A percentile compares a stretch with the other conserved stretches of the same genome.
These are phyloP conservation scores for Claviceps pusilla DNA, from an alignment of 2,329 filamentous ascomycete genomes.

Conservation along the genomic window DNA sequence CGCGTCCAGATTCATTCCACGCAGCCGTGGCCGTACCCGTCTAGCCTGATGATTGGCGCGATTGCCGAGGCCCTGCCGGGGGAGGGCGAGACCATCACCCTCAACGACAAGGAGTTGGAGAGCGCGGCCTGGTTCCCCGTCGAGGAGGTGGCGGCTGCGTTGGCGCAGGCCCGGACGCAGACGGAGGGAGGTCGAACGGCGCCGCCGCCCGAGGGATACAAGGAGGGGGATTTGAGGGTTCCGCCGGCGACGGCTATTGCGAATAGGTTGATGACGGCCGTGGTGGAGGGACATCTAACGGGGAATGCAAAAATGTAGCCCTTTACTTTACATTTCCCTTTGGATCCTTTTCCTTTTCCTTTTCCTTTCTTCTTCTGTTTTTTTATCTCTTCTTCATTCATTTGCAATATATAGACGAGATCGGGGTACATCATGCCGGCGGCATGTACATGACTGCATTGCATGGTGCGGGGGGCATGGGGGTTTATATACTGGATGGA, in stretches of 20 bases:
- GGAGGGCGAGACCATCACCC: slow-evolving; percentile 59
- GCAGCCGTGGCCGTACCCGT: slow-evolving; percentile 78
- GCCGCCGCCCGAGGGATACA: slow-evolving; percentile 48
- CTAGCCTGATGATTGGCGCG: slow-evolving; percentile 73
- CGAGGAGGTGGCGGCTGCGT: slow-evolving; percentile 63
- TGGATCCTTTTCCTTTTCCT: not conserved
- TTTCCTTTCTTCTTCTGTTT: no score
- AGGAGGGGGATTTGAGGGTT: slow-evolving; percentile 62
- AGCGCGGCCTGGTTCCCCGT: slow-evolving; percentile 76
- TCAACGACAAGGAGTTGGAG: slow-evolving; percentile 86
- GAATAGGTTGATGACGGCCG: slow-evolving; percentile 69
- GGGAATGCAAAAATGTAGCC: slow-evolving; percentile 32
- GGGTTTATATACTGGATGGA: no score
- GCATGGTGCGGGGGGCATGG: no score
- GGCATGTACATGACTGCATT: not conserved
- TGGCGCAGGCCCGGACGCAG: slow-evolving; percentile 44
- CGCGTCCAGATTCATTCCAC: slow-evolving; percentile 69
- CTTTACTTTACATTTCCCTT: not conserved
- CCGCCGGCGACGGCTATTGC: slow-evolving; percentile 85
- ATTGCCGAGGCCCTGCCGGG: slow-evolving; percentile 67
- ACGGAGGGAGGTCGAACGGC: slow-evolving; percentile 55
- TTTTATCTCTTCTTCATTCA: no score
- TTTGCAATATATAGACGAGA: not conserved
- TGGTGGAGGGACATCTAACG: slow-evolving; percentile 58
- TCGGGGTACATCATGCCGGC: not conserved